Conservation (phyloP, 2,329 filamentous ascomycete genomes). For the Clonostachys byssicola region DNA sequence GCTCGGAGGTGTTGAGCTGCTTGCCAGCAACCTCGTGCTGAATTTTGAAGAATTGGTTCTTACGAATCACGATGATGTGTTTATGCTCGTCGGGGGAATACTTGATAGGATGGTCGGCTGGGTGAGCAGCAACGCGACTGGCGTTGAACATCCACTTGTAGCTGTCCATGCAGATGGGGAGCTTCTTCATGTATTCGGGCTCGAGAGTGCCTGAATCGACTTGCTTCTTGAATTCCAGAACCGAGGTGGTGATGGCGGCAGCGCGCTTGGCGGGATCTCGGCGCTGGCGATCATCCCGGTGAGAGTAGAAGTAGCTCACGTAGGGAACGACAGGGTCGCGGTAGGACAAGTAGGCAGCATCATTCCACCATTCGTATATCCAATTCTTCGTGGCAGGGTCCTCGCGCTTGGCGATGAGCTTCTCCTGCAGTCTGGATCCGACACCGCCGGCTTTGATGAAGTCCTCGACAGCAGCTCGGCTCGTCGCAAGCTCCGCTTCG, state of each 20-base stretch:
- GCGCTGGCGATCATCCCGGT: conserved; percentile 85
- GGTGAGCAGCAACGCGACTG: conserved; percentile 77
- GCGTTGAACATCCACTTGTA: conserved; percentile 99
- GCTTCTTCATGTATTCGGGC: conserved; percentile 97
- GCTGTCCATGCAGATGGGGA: conserved; percentile 96
- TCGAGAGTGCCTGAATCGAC: conserved; percentile 81
- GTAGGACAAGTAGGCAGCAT: conserved; percentile 87
- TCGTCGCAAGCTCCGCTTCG: conserved; percentile 62
- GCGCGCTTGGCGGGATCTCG: conserved; percentile 89
- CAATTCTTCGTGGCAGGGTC: conserved; percentile 86
- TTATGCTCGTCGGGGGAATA: conserved; percentile 71
- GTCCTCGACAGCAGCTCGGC: conserved; percentile 79
- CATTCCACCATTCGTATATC: conserved; percentile 98
- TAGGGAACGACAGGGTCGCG: conserved; percentile 96
- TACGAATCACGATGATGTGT: conserved; percentile 85
- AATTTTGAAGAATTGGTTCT: conserved; percentile 98
- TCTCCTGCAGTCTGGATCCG: conserved; percentile 82
- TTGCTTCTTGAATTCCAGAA: conserved; percentile 90
- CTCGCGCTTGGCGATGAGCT: conserved; percentile 73
- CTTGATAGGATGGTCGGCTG: conserved; percentile 80
- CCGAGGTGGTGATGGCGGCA: conserved; percentile 80
- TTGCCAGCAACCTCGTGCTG: conserved; percentile 74
- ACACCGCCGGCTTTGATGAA: conserved; percentile 85
- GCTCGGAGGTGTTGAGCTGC: conserved; percentile 82
- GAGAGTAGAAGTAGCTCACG: conserved; percentile 99